Conservation (phyloP, 257 asterid genomes). For the Sherardia arvensis region DNA sequence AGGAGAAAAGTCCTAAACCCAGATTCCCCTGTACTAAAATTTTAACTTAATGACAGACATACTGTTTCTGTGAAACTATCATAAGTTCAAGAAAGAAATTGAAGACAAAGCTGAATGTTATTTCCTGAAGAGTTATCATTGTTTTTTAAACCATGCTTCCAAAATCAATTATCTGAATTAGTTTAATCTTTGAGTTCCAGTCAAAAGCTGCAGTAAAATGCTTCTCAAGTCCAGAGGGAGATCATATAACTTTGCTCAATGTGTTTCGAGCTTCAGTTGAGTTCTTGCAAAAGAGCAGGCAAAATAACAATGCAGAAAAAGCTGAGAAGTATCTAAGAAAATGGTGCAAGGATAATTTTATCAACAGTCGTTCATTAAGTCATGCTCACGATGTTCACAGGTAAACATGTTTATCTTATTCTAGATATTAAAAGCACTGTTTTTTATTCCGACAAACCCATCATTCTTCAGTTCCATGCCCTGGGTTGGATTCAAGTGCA, state of each 20-base stretch:
- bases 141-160: no score
- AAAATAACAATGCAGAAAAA: slow-evolving; percentile 39
- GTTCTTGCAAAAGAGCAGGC: slow-evolving; percentile 55
- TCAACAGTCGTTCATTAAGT: slow-evolving; percentile 80
- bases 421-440: background rate
- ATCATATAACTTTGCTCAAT: slow-evolving; percentile 77
- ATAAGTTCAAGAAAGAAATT: background rate
- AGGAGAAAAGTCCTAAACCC: no score
- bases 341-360: slow-evolving; percentile 93
- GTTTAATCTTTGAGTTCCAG: slow-evolving; percentile 27
- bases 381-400: slow-evolving; percentile 95
- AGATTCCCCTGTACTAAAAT: background rate
- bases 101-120: background rate
- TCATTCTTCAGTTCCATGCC: background rate
- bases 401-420: slow-evolving; percentile 19
- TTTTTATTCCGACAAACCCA: background rate
- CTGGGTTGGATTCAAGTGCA: background rate
- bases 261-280: slow-evolving; percentile 71
- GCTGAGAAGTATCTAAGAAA: slow-evolving; percentile 77
- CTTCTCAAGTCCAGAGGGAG: slow-evolving; percentile 85
- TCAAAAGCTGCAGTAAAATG: slow-evolving; percentile 67
- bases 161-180: slow-evolving; percentile 17
- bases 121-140: background rate
- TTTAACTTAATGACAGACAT: no score
- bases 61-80: no score